Percentiles rank a stretch among this genome's conserved stretches.
Conservation (phyloP, 768 basidiomycete genomes). For the Kwoniella bestiolae region DNA sequence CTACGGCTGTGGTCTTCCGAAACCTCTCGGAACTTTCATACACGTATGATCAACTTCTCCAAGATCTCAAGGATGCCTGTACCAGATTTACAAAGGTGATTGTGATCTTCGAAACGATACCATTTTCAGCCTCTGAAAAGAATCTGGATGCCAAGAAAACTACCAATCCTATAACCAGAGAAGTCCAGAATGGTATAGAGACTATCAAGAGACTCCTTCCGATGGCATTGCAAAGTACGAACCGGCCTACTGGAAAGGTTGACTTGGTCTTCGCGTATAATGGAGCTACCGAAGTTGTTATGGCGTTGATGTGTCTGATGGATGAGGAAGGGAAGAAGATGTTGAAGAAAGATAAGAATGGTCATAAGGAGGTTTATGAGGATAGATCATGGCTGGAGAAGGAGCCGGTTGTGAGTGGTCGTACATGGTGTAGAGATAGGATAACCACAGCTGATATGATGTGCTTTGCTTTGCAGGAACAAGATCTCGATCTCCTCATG, state of each 20-base stretch:
- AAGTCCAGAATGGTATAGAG: not conserved
- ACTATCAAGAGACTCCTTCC: not conserved
- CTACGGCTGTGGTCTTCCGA: conserved; percentile 8
- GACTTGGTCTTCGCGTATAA: conserved; percentile 15
- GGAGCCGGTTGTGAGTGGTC: conserved; percentile 5
- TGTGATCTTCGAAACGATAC: conserved; percentile 5
- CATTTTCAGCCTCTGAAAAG: not conserved
- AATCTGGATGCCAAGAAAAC: not conserved
- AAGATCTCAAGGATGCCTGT: conserved; percentile 9
- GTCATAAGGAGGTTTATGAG: conserved; percentile 5
- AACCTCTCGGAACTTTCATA: not conserved
- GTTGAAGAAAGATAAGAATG: not conserved
- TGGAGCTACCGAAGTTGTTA: conserved; percentile 14
- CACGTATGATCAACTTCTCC: not conserved
- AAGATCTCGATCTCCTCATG: conserved; percentile 2
- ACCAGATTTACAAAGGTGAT: conserved; percentile 5
- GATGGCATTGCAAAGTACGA: not conserved
- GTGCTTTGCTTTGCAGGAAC: not conserved
- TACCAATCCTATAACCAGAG: not conserved
- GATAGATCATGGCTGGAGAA: conserved; percentile 7
- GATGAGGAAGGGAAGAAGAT: not conserved
- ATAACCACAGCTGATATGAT: not conserved
- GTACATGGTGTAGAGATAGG: not conserved
- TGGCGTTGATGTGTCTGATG: not conserved
- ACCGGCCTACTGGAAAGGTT: not conserved